phyloP scores from a whole-genome alignment of 139 green algal genomes.

The Micractinium conductrix region DNA sequence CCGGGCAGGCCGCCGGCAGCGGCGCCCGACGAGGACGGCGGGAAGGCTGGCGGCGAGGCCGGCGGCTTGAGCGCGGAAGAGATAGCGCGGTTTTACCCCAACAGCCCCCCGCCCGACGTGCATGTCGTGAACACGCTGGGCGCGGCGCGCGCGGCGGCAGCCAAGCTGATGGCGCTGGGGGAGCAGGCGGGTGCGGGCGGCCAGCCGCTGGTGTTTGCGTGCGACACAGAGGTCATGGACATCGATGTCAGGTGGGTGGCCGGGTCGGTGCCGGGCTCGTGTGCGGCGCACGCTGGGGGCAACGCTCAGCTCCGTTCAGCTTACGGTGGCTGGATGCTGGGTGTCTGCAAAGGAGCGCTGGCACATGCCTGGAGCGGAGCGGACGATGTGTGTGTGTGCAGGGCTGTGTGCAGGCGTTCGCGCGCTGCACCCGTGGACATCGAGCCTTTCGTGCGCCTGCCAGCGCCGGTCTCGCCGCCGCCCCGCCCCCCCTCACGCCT shows the following conservation, averaged over 20 bases:
- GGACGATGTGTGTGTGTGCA: no score
- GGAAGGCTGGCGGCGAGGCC: not conserved
- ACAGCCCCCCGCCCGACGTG: conserved; percentile 48
- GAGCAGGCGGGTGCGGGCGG: not conserved
- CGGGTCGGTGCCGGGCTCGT: no score
- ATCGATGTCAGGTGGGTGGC: conserved; percentile 84
- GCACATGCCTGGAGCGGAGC: no score
- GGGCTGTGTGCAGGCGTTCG: no score
- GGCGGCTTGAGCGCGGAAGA: not conserved
- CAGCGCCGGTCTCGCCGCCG: no score
- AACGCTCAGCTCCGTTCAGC: no score
- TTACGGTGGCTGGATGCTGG: no score
- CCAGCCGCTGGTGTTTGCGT: conserved; percentile 70
- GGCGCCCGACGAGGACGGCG: not conserved
- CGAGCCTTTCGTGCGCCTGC: no score
- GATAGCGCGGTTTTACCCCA: conserved; percentile 30
- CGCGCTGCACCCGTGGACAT: no score
- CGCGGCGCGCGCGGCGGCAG: conserved; percentile 25
- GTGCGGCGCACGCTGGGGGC: no score
- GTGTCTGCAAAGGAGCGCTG: no score
- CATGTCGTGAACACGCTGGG: conserved; percentile 50
- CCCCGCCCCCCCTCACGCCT: not conserved
- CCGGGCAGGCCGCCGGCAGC: not conserved
- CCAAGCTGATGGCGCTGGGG: conserved; percentile 18
- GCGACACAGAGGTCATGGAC: conserved; percentile 90